Percentiles rank a stretch among this genome's conserved stretches.
Evolutionary conservation across 306 rosid species (phyloP).

Genomic region (Corylus americana): DNA sequence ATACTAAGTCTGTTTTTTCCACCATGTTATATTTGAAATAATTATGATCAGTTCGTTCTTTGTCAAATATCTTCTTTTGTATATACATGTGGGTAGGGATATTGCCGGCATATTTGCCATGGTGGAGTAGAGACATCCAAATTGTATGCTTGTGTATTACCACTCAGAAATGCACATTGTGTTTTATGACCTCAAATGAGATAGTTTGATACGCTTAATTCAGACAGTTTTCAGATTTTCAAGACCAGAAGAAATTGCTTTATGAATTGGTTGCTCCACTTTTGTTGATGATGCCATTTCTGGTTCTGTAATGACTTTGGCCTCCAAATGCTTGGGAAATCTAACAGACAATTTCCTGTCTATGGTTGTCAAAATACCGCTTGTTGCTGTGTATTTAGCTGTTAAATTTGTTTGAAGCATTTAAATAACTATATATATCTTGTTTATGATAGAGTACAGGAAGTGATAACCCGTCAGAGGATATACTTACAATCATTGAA

Average conservation of each 20-base stretch:
- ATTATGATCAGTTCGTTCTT: neutral
- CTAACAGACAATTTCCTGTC: neutral
- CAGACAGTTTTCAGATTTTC: neutral
- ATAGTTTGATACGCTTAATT: neutral
- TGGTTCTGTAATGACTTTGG: neutral
- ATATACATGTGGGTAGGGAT: neutral
- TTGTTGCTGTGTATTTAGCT: constrained; percentile 17
- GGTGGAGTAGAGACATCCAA: neutral
- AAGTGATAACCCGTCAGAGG: constrained; percentile 42
- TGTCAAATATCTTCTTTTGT: neutral
- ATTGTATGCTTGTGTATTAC: neutral
- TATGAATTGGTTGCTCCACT: neutral
- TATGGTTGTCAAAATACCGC: neutral
- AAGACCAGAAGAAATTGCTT: neutral
- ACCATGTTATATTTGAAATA: neutral
- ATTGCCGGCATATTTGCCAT: neutral
- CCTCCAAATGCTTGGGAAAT: neutral
- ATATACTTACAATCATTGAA: constrained; percentile 69
- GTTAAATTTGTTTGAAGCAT: constrained; percentile 18
- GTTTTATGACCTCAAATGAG: neutral
- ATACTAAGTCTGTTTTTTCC: neutral
- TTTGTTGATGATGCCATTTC: neutral
- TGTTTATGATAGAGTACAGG: constrained; percentile 43
- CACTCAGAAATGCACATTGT: no score
- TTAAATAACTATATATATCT: constrained; percentile 21